A percentile compares a stretch with the other conserved stretches of the same genome.
These are phyloP conservation scores for Alternaria ventricosa DNA, from an alignment of 2,329 filamentous ascomycete genomes.

Conservation along the genomic window DNA sequence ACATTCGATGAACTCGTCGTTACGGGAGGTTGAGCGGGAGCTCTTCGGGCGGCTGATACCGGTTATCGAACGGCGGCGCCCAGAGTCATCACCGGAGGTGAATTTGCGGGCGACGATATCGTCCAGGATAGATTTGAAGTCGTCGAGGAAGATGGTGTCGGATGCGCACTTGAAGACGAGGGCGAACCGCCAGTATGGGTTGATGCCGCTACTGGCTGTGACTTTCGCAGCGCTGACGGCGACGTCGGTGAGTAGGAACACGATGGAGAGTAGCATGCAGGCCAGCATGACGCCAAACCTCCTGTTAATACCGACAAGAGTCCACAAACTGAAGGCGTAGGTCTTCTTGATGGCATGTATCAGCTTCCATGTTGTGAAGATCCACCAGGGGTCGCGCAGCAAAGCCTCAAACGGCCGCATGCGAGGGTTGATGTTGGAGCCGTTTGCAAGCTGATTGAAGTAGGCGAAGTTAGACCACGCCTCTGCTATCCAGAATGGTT, in stretches of 20 bases:
- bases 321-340: constrained; percentile 37
- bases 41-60: constrained; percentile 14
- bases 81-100: constrained; percentile 23
- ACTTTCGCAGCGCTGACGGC: constrained; percentile 38
- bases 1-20: constrained; percentile 29
- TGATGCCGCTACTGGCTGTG: constrained; percentile 38
- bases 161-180: constrained; percentile 47
- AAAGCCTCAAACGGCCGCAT: constrained; percentile 45
- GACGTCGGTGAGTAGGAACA: constrained; percentile 40
- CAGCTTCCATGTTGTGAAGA: constrained; percentile 45
- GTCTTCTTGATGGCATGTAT: constrained; percentile 42
- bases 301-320: constrained; percentile 35
- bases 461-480: constrained; percentile 47
- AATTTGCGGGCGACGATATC: constrained; percentile 38
- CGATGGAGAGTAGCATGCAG: constrained; percentile 43
- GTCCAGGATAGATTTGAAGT: constrained; percentile 46
- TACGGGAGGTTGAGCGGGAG: constrained; percentile 22
- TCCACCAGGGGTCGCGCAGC: constrained; percentile 46
- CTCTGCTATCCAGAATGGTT: constrained; percentile 46
- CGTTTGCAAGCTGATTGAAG: constrained; percentile 37
- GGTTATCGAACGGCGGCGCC: constrained; percentile 18
- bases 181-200: constrained; percentile 46
- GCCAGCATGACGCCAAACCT: constrained; percentile 44
- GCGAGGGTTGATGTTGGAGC: constrained; percentile 34
- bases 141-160: constrained; percentile 46